These are phyloP conservation scores for Penicillium subrubescens DNA, from an alignment of 495 filamentous ascomycete species.

Conservation along the genomic window DNA sequence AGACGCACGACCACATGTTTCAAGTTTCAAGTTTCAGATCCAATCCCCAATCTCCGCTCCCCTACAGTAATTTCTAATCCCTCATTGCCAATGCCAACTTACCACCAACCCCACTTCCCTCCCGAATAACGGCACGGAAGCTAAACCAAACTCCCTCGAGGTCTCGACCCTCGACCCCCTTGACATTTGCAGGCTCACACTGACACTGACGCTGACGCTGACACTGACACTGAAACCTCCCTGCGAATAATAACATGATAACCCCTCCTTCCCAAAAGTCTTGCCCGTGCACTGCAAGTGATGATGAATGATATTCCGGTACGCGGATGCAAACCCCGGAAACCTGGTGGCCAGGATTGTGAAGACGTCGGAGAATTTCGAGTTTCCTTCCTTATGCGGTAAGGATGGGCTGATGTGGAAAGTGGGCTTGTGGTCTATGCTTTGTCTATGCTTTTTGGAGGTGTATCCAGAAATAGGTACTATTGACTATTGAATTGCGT, in stretches of 20 bases:
- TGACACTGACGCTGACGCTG: no score
- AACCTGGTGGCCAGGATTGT: neutral
- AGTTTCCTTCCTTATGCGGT: slow-evolving; percentile 12
- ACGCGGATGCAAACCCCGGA: neutral
- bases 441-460: neutral
- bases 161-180: neutral
- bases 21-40: neutral
- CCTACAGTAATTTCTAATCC: neutral
- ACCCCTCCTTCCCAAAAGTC: neutral
- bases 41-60: no score
- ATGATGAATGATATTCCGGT: neutral
- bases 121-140: slow-evolving; percentile 4
- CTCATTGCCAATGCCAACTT: neutral
- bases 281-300: neutral
- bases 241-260: no score
- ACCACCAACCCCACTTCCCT: neutral
- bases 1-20: neutral
- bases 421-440: neutral
- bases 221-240: no score
- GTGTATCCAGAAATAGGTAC: neutral
- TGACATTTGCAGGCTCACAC: no score
- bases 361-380: slow-evolving; percentile 7
- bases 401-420: slow-evolving; percentile 9
- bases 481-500: neutral
- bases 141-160: neutral